Evolutionary conservation across 2,329 filamentous ascomycete species (phyloP).

Genomic region (Paraconiothyrium sp.): DNA sequence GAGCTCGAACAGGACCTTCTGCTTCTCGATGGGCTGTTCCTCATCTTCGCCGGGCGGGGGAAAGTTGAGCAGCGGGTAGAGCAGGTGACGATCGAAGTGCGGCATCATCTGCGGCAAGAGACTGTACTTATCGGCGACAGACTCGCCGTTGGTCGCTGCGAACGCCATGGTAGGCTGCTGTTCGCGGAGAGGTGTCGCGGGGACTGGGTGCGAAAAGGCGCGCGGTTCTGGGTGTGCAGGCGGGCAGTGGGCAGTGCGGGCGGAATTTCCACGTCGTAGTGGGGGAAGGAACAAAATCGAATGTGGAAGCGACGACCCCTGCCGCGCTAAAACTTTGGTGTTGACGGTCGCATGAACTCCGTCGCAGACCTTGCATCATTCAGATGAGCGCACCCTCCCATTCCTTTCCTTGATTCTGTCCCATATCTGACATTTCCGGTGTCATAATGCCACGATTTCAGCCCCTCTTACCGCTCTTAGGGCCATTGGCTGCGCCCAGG

Average conservation of each 20-base stretch:
- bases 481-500: slow-evolving; percentile 51
- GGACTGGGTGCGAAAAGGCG: slow-evolving; percentile 20
- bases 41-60: slow-evolving; percentile 82
- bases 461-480: slow-evolving; percentile 51
- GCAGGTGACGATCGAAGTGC: slow-evolving; percentile 93
- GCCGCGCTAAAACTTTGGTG: slow-evolving; percentile 49
- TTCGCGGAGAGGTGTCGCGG: slow-evolving; percentile 10
- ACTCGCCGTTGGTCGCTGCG: slow-evolving; percentile 41
- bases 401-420: neutral
- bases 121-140: slow-evolving; percentile 76
- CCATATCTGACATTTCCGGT: neutral
- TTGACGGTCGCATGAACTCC: slow-evolving; percentile 25
- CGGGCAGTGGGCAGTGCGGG: slow-evolving; percentile 25
- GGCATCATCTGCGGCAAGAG: slow-evolving; percentile 89
- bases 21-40: slow-evolving; percentile 76
- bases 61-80: slow-evolving; percentile 97
- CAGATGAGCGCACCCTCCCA: slow-evolving; percentile 1
- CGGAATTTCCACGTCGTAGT: slow-evolving; percentile 23
- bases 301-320: slow-evolving; percentile 48
- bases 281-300: slow-evolving; percentile 38
- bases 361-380: slow-evolving; percentile 28
- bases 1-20: slow-evolving; percentile 88
- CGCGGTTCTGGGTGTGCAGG: slow-evolving; percentile 23
- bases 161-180: slow-evolving; percentile 51
- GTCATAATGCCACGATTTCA: slow-evolving; percentile 46